phyloP scores from a whole-genome alignment of 495 filamentous ascomycete species.

The Penicillium odoratum region DNA sequence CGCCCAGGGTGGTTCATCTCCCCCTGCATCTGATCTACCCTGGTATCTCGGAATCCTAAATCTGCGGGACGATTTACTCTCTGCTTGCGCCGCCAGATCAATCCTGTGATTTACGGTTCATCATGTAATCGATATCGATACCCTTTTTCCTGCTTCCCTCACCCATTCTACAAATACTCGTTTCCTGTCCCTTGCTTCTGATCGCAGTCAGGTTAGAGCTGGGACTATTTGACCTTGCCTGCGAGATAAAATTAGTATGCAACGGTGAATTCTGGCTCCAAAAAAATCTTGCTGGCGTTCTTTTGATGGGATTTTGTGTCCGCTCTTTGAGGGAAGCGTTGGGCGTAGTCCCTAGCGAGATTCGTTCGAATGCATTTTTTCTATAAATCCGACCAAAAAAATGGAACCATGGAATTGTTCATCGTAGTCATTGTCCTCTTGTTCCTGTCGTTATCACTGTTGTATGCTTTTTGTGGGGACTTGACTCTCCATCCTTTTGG shows the following conservation, averaged over 20 bases:
- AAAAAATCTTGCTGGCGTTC: conserved; percentile 26
- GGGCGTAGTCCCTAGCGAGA: conserved; percentile 21
- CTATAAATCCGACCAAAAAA: neutral
- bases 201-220: conserved; percentile 14
- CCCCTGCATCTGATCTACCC: conserved; percentile 9
- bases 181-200: conserved; percentile 27
- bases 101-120: conserved; percentile 4
- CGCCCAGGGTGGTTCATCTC: conserved; percentile 20
- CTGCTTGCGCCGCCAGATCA: conserved; percentile 19
- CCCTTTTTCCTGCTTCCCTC: conserved; percentile 11
- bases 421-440: neutral
- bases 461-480: too few species aligned
- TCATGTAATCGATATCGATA: conserved; percentile 29
- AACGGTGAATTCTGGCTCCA: conserved; percentile 10
- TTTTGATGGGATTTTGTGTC: conserved; percentile 14
- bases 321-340: conserved; percentile 16
- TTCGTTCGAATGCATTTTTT: conserved; percentile 19
- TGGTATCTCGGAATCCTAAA: conserved; percentile 12
- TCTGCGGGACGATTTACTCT: conserved; percentile 19
- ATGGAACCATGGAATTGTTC: neutral
- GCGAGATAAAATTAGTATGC: conserved; percentile 19
- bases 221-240: conserved; percentile 4
- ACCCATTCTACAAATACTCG: conserved; percentile 4
- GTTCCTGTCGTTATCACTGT: neutral
- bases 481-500: neutral